Conservation (phyloP, 306 rosid species). For the Malus orientalis region DNA sequence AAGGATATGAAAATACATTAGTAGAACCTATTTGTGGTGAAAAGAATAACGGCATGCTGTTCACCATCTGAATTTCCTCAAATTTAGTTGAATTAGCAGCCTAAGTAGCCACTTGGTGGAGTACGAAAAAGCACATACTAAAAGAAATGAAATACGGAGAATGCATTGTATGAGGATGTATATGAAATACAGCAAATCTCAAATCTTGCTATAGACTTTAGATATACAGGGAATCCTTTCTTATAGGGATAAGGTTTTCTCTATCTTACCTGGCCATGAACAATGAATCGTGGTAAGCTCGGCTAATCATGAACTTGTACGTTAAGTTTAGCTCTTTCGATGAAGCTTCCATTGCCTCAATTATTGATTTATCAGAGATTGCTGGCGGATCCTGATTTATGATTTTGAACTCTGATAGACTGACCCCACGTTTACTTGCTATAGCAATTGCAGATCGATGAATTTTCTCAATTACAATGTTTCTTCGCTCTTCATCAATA, state of each 20-base stretch:
- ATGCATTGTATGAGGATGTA: too few species aligned
- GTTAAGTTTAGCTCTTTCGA: slow-evolving; percentile 67
- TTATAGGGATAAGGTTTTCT: not conserved
- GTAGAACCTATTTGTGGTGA: slow-evolving; percentile 1
- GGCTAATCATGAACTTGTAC: slow-evolving; percentile 82
- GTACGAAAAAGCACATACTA: not conserved
- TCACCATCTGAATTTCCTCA: not conserved
- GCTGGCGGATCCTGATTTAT: slow-evolving; percentile 96
- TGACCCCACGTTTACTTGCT: slow-evolving; percentile 57
- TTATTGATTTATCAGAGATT: slow-evolving; percentile 53
- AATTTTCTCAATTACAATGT: slow-evolving; percentile 65
- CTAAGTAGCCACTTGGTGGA: not conserved
- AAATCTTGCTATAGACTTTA: too few species aligned
- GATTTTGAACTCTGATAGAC: slow-evolving; percentile 62
- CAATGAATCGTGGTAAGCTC: slow-evolving; percentile 93
- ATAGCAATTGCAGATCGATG: slow-evolving; percentile 61
- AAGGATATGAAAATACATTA: slow-evolving; percentile 13
- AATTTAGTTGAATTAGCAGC: not conserved
- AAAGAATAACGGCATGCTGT: not conserved
- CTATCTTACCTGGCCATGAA: slow-evolving; percentile 81
- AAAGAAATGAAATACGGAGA: not conserved
- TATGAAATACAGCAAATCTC: too few species aligned
- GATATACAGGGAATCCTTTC: too few species aligned
- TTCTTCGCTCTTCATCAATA: slow-evolving; percentile 78
- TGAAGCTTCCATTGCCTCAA: slow-evolving; percentile 68